phyloP scores from a whole-genome alignment of 352 stramenopile species.

The Pythium biforme region DNA sequence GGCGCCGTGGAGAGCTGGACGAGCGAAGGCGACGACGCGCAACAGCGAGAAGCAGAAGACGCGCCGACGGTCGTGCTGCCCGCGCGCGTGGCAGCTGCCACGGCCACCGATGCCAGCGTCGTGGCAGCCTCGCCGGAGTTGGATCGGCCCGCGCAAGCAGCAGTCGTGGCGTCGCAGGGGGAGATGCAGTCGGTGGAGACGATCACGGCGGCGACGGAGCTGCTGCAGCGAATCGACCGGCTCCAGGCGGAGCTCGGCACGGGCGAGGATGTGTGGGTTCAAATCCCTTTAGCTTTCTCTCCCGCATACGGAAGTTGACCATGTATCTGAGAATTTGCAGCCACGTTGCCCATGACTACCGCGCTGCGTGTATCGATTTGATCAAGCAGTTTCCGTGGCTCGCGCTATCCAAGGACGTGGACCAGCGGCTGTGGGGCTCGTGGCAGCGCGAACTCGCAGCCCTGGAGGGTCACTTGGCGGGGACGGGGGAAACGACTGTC shows the following conservation, averaged over 20 bases:
- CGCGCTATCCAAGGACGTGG: slow-evolving; percentile 31
- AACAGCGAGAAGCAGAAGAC: neutral
- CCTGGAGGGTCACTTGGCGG: slow-evolving; percentile 25
- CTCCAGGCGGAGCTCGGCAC: slow-evolving; percentile 11
- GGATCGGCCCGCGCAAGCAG: neutral
- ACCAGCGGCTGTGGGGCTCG: slow-evolving; percentile 57
- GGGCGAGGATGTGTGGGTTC: slow-evolving; percentile 5
- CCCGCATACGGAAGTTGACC: neutral
- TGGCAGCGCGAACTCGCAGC: slow-evolving; percentile 61
- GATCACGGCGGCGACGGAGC: slow-evolving; percentile 14
- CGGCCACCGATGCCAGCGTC: neutral
- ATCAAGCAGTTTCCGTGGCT: slow-evolving; percentile 26
- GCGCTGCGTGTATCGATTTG: slow-evolving; percentile 14
- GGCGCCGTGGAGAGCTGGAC: slow-evolving; percentile 16
- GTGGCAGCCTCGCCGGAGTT: neutral
- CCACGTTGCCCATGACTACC: slow-evolving; percentile 22
- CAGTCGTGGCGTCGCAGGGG: neutral
- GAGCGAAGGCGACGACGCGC: slow-evolving; percentile 2
- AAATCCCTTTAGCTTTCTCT: neutral
- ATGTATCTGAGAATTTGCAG: neutral
- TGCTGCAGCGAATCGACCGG: slow-evolving; percentile 22
- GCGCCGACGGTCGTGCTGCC: slow-evolving; percentile 5
- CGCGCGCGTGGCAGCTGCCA: neutral
- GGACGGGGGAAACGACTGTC: neutral
- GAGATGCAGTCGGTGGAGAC: slow-evolving; percentile 20